Base-by-base conservation (phyloP, 83 land plant species). In the Thuja plicata region DNA sequence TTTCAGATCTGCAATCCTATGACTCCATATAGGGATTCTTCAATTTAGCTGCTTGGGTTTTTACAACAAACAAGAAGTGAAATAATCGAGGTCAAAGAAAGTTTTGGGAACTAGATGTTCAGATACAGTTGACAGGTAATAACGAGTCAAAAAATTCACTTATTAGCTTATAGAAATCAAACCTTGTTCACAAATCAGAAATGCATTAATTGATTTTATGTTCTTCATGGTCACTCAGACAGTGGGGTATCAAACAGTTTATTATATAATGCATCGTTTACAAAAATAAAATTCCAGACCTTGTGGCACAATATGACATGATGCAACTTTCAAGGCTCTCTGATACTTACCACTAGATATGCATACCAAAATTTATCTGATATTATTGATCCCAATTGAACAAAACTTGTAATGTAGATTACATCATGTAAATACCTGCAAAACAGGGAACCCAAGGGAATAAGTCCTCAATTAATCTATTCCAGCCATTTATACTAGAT, bases 371-470 rank as follows among this genome's bases (percentile, higher is more conserved):
- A 98, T 79, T 95, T 95, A 78, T 89, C 99, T 24, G 99, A 98
- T 34, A 95, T 3, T 50, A 98, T 93, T 71, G 99, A 96, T 70
- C 90, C 86, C 66, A 97, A n/a, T 90, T 98, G 99, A 83, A 98
- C 97, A 88, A 98, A 98, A 88, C 96, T 89, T 84, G 99, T 98
- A 76, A 98, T 97, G 93, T 98, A 98, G 73, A 98, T 94, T 8
- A 98, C 81, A 89, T 98, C 99, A 92, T 98, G 99, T 79, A 98
- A 86, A 87, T 98, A 97, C 52, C 99, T 97, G 94, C 93, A 93
- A 50, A 71, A 92, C 52, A 55, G 37, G 35, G 24, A 73, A 19
- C 41, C 89, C 70, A 46, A 88, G 60, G 11, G 35, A 83, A 15
- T 84, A 52, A 34, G 62, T 84, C 62, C 24, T 50, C 35, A 24